Conservation (phyloP, 768 basidiomycete species). For the Baorangia bicolor region DNA sequence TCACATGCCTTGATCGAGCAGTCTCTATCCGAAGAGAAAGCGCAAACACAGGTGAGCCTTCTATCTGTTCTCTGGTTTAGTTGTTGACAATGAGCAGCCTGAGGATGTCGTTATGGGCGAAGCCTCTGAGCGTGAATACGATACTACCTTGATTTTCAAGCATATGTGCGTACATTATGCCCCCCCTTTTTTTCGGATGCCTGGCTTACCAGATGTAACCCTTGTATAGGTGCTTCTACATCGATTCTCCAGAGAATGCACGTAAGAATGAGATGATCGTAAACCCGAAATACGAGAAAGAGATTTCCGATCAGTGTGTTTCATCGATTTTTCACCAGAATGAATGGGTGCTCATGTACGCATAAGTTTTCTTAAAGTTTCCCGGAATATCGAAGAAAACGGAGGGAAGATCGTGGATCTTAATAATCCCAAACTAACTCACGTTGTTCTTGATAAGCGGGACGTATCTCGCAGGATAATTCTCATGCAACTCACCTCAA, state of each 20-base stretch:
- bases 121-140: conserved; percentile 72
- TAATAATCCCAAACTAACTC: conserved; percentile 78
- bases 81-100: conserved; percentile 5
- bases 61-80: background rate
- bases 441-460: conserved; percentile 81
- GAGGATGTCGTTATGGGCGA: conserved; percentile 69
- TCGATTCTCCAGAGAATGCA: conserved; percentile 81
- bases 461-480: conserved; percentile 72
- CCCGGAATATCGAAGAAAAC: conserved; percentile 55
- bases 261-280: conserved; percentile 58
- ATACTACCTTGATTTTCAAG: conserved; percentile 73
- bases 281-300: conserved; percentile 50
- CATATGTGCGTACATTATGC: conserved; percentile 59
- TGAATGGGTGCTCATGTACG: background rate
- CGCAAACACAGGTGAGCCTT: conserved; percentile 6
- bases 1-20: background rate
- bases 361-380: conserved; percentile 54
- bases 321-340: background rate
- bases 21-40: conserved; percentile 14
- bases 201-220: background rate
- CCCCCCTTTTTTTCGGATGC: background rate
- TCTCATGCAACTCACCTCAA: conserved; percentile 67
- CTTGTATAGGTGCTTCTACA: conserved; percentile 73
- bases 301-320: conserved; percentile 54
- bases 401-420: conserved; percentile 74